Conservation (phyloP, 2,329 filamentous ascomycete genomes). For the Rhynchosporium graminicola region DNA sequence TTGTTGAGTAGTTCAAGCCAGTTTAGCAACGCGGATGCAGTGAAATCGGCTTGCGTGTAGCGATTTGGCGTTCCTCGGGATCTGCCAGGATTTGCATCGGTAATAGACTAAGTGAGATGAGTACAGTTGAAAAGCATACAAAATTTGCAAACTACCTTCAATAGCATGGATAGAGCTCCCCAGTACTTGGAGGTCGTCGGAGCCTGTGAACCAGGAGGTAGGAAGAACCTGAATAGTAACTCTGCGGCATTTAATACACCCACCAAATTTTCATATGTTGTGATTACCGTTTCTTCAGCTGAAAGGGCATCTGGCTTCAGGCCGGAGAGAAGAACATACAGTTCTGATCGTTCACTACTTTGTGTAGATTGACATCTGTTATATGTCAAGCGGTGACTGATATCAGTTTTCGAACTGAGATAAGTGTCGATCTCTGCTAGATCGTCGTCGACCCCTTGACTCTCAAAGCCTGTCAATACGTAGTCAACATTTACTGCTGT, state of each 20-base stretch:
- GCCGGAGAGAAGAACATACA: slow-evolving; percentile 19
- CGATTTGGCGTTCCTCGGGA: neutral
- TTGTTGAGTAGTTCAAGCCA: slow-evolving; percentile 14
- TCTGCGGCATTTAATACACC: slow-evolving; percentile 47
- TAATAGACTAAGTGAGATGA: slow-evolving; percentile 2
- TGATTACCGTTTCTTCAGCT: slow-evolving; percentile 3
- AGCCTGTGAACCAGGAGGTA: slow-evolving; percentile 43
- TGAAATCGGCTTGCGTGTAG: neutral
- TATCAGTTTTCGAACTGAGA: slow-evolving; percentile 22
- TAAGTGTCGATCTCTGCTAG: slow-evolving; percentile 30
- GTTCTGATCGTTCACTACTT: slow-evolving; percentile 1
- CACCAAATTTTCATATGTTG: slow-evolving; percentile 37
- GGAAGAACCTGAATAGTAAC: slow-evolving; percentile 46
- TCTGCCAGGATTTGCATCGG: neutral
- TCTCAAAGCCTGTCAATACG: neutral
- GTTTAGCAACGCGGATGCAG: neutral
- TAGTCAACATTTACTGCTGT: slow-evolving; percentile 9
- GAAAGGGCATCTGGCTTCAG: slow-evolving; percentile 20
- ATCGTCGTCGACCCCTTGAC: slow-evolving; percentile 21
- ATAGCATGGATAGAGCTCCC: slow-evolving; percentile 44
- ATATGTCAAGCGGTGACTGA: slow-evolving; percentile 28
- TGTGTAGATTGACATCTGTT: slow-evolving; percentile 11
- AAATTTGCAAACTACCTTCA: slow-evolving; percentile 35
- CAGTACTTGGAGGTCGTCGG: slow-evolving; percentile 48
- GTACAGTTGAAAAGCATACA: neutral